phyloP scores from a whole-genome alignment of 1,284 basidiomycete species.

The Cutaneotrichosporon curvatum region DNA sequence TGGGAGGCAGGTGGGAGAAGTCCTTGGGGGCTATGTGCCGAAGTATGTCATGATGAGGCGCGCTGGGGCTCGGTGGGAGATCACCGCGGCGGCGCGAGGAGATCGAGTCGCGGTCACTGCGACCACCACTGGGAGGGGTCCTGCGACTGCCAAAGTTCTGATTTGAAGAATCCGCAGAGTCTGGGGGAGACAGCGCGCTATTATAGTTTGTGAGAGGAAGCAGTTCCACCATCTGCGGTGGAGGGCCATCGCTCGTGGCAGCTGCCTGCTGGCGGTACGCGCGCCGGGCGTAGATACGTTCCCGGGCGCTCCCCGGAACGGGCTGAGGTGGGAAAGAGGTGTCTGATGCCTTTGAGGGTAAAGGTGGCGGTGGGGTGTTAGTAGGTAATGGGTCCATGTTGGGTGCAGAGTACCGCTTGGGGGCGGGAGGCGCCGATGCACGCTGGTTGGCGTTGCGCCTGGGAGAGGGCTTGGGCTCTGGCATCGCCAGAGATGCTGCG shows the following conservation, averaged over 20 bases:
- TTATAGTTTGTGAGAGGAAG: slow-evolving; percentile 7
- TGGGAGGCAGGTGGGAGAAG: slow-evolving; percentile 80
- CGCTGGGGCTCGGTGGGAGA: slow-evolving; percentile 19
- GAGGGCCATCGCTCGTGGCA: slow-evolving; percentile 1
- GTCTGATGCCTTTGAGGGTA: slow-evolving; percentile 1
- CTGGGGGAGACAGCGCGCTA: slow-evolving; percentile 24
- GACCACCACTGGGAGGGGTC: slow-evolving; percentile 25
- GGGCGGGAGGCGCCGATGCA: slow-evolving; percentile 18
- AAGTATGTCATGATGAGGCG: slow-evolving; percentile 47
- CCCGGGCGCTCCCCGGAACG: slow-evolving; percentile 33
- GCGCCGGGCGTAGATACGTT: slow-evolving; percentile 36
- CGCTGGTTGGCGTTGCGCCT: slow-evolving; percentile 11
- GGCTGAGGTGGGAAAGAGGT: slow-evolving; percentile 2
- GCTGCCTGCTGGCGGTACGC: slow-evolving; percentile 14
- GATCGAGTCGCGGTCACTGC: slow-evolving; percentile 2
- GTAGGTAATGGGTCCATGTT: background rate
- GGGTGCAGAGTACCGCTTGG: slow-evolving; percentile 8
- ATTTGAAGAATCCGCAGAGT: slow-evolving; percentile 31
- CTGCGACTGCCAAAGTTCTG: slow-evolving; percentile 23
- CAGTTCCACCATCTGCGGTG: slow-evolving; percentile 10
- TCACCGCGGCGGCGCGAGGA: slow-evolving; percentile 4
- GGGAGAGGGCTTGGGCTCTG: slow-evolving; percentile 1
- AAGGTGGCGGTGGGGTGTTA: background rate
- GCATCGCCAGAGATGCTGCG: slow-evolving; percentile 30
- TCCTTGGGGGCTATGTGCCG: slow-evolving; percentile 51